Conservation (phyloP, 139 green algal genomes). For the Ostreobium quekettii region DNA sequence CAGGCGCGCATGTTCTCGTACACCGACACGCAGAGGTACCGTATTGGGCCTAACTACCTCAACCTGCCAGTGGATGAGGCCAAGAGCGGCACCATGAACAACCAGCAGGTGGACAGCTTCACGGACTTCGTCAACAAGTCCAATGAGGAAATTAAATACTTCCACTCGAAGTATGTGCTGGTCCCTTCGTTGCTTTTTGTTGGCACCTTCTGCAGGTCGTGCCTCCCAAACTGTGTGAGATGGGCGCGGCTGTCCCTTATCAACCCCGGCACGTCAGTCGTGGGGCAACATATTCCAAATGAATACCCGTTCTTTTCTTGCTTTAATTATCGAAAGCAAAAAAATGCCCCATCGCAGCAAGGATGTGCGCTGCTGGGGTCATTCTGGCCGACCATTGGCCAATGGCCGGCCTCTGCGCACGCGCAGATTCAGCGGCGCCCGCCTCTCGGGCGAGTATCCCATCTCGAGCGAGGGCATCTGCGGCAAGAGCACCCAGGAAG, state of each 20-base stretch:
- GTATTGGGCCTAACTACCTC: slow-evolving; percentile 79
- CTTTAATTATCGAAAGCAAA: not conserved
- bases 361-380: too few species aligned
- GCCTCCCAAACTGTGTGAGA: too few species aligned
- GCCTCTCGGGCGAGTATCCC: not conserved
- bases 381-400: too few species aligned
- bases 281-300: too few species aligned
- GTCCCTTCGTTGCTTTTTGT: too few species aligned
- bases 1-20: slow-evolving; percentile 56
- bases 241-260: too few species aligned
- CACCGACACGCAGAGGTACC: slow-evolving; percentile 69
- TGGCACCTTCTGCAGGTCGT: too few species aligned
- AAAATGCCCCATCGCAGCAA: too few species aligned
- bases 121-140: slow-evolving; percentile 29
- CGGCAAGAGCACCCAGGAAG: not conserved
- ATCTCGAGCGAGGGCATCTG: not conserved
- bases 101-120: slow-evolving; percentile 22
- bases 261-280: too few species aligned
- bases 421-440: too few species aligned
- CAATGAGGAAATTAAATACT: slow-evolving; percentile 31
- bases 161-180: slow-evolving; percentile 9
- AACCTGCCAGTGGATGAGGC: slow-evolving; percentile 60
- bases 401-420: too few species aligned
- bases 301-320: too few species aligned
- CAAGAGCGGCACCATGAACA: slow-evolving; percentile 52